A percentile compares a stretch with the other conserved stretches of the same genome.
These are phyloP conservation scores for Exophiala bonariae DNA, from an alignment of 2,329 filamentous ascomycete genomes.

Conservation along the genomic window DNA sequence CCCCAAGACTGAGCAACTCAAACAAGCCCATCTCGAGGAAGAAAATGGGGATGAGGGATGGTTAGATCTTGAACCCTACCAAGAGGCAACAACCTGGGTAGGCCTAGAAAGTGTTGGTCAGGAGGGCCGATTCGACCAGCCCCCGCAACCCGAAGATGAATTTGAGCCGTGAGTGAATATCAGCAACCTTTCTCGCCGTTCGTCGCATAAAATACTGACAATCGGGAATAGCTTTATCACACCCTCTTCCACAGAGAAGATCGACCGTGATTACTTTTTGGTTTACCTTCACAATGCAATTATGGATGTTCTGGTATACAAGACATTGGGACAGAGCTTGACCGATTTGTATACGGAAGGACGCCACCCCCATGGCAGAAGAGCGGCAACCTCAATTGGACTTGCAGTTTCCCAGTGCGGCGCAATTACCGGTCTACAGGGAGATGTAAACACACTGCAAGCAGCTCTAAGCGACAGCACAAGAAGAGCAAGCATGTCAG, in stretches of 20 bases:
- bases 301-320: slow-evolving; percentile 11
- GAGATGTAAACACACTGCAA: slow-evolving; percentile 7
- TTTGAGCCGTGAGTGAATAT: slow-evolving; percentile 41
- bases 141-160: slow-evolving; percentile 37
- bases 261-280: slow-evolving; percentile 30
- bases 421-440: slow-evolving; percentile 9
- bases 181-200: slow-evolving; percentile 6
- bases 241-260: not conserved
- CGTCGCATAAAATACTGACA: slow-evolving; percentile 32
- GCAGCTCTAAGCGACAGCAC: not conserved
- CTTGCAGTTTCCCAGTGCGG: slow-evolving; percentile 4
- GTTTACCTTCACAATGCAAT: slow-evolving; percentile 15
- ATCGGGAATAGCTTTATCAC: slow-evolving; percentile 44
- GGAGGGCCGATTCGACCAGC: slow-evolving; percentile 42
- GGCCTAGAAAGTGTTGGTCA: slow-evolving; percentile 57
- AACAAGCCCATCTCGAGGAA: not conserved
- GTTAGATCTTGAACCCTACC: slow-evolving; percentile 1
- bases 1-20: not conserved
- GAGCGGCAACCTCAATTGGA: not conserved
- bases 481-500: not conserved
- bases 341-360: too few relatives aligned
- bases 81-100: slow-evolving; percentile 43
- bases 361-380: not conserved
- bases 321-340: not conserved
- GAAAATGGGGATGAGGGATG: too few relatives aligned